phyloP scores from a whole-genome alignment of 352 stramenopile genomes.

The Lagenidium sp. region DNA sequence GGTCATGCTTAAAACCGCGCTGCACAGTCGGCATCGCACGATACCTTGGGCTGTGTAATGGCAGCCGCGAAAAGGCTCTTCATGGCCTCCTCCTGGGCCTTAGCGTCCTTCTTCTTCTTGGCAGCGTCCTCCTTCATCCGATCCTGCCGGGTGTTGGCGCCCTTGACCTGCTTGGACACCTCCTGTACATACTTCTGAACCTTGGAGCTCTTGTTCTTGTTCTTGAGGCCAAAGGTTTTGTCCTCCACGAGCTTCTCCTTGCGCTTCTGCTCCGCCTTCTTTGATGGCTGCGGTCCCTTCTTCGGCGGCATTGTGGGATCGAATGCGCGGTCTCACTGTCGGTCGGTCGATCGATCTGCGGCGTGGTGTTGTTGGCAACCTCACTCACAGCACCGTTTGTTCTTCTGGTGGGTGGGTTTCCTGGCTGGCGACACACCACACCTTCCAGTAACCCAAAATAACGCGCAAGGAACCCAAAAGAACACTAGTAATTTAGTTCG shows the following conservation, averaged over 20 bases:
- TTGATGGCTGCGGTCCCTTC: conserved; percentile 54
- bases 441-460: too few relatives aligned
- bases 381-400: neutral
- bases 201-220: conserved; percentile 99
- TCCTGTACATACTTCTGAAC: conserved; percentile 92
- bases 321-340: neutral
- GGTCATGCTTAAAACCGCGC: too few relatives aligned
- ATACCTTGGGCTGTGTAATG: conserved; percentile 82
- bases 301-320: conserved; percentile 58
- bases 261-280: conserved; percentile 87
- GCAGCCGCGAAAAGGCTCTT: conserved; percentile 79
- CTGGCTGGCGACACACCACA: neutral
- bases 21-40: neutral
- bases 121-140: conserved; percentile 67
- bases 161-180: conserved; percentile 87
- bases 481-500: neutral
- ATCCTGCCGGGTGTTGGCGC: conserved; percentile 63
- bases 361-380: neutral
- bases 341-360: neutral
- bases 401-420: neutral
- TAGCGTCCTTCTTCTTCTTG: conserved; percentile 73
- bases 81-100: conserved; percentile 79
- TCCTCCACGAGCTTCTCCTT: conserved; percentile 94
- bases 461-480: neutral
- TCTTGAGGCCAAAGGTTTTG: conserved; percentile 99